Percentiles rank a stretch among this genome's conserved stretches.
Conservation (phyloP, 202 grass and related monocot genomes). For the Zizania palustris region DNA sequence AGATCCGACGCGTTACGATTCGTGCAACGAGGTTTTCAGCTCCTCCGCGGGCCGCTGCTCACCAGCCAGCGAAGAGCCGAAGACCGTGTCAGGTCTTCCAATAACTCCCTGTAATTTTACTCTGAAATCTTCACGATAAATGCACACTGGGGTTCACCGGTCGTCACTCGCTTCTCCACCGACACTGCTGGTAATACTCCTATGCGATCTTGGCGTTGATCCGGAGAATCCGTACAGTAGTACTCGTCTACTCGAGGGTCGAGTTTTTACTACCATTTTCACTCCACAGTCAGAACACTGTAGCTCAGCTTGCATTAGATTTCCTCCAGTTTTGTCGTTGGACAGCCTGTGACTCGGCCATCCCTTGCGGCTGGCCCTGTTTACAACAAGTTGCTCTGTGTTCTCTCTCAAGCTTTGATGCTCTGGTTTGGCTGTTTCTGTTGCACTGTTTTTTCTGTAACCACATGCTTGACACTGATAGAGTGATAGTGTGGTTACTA, state of each 20-base stretch:
- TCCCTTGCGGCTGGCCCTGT: conserved; percentile 18
- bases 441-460: neutral
- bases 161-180: conserved; percentile 25
- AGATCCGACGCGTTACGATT: conserved; percentile 42
- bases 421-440: neutral
- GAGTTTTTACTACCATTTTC: conserved; percentile 31
- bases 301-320: neutral
- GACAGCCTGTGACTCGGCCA: conserved; percentile 14
- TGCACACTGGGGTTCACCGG: neutral
- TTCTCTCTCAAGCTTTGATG: neutral
- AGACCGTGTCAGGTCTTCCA: conserved; percentile 38
- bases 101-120: conserved; percentile 13
- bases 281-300: neutral
- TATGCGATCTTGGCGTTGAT: neutral
- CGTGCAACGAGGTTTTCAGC: conserved; percentile 2
- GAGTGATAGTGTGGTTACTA: no score
- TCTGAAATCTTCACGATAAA: conserved; percentile 26
- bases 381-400: conserved; percentile 18
- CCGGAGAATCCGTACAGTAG: neutral
- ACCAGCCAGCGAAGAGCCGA: conserved; percentile 6
- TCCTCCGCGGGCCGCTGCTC: neutral
- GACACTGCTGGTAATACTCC: conserved; percentile 25
- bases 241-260: neutral
- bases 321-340: conserved; percentile 27
- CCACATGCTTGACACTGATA: neutral